Evolutionary conservation across 176 grass and related monocot species (phyloP).

Genomic region (Chrysopogon serrulatus): DNA sequence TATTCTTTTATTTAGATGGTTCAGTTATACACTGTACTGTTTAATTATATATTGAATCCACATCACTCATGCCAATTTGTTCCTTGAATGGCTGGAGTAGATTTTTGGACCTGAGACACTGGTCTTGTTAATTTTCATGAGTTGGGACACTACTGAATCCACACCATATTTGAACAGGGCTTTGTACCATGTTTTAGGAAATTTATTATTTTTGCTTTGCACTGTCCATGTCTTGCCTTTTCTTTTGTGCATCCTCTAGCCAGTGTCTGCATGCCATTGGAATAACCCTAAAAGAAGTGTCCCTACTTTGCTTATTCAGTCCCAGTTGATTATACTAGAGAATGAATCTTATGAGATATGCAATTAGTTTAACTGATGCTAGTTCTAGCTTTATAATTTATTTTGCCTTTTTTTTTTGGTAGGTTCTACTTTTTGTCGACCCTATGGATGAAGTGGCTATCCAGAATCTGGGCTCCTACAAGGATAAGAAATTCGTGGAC

Average conservation of each 20-base stretch:
- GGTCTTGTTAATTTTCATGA: not conserved
- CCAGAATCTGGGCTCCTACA: slow-evolving; percentile 88
- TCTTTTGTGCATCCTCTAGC: not conserved
- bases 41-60: not conserved
- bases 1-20: not conserved
- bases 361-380: not conserved
- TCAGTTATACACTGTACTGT: not conserved
- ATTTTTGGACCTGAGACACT: not conserved
- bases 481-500: slow-evolving; percentile 95
- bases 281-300: not conserved
- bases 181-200: not conserved
- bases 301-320: not conserved
- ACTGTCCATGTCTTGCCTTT: not conserved
- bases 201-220: not conserved
- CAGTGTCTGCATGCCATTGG: not conserved
- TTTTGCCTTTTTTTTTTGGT: slow-evolving; percentile 4
- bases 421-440: slow-evolving; percentile 96
- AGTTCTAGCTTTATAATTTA: not conserved
- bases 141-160: not conserved
- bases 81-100: not conserved
- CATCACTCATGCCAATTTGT: not conserved
- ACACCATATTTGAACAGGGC: not conserved
- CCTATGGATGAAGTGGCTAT: slow-evolving; percentile 97
- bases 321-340: not conserved
- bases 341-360: not conserved